phyloP scores from a whole-genome alignment of 805 yeast species.

The Saccharomycopsis olivae region DNA sequence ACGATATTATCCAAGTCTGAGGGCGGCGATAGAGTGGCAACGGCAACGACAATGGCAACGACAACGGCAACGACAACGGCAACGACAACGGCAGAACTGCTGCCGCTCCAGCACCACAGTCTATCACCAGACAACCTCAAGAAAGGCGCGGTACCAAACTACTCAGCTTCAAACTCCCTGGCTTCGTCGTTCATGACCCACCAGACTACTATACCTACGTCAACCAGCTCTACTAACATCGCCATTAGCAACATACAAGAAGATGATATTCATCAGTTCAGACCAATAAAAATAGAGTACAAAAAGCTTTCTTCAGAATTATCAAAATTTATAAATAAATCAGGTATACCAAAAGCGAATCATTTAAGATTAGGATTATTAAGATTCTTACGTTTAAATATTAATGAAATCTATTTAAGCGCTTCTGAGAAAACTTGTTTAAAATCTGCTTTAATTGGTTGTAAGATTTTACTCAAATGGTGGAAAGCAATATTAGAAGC shows the following conservation, averaged over 20 bases:
- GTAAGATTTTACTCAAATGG: conserved; percentile 32
- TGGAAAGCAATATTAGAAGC: conserved; percentile 37
- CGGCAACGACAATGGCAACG: no score
- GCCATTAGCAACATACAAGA: background rate
- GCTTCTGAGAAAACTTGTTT: conserved; percentile 1
- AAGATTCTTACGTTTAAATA: conserved; percentile 11
- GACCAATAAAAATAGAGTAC: conserved; percentile 5
- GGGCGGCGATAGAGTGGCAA: no score
- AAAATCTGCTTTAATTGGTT: conserved; percentile 10
- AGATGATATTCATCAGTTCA: no score
- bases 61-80: no score
- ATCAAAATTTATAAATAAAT: conserved; percentile 11
- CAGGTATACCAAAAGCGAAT: conserved; percentile 15
- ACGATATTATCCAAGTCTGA: no score
- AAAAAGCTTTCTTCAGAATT: conserved; percentile 13
- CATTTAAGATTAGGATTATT: conserved; percentile 12
- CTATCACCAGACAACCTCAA: no score
- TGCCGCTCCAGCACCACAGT: no score
- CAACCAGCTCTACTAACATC: conserved; percentile 9
- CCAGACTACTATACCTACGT: conserved; percentile 12
- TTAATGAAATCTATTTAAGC: conserved; percentile 7
- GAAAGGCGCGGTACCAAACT: no score
- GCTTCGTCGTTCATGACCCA: conserved; percentile 10
- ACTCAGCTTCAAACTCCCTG: conserved; percentile 11
- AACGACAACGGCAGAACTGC: no score